A percentile compares a stretch with the other conserved stretches of the same genome.
These are phyloP conservation scores for Flaveria trinervia DNA, from an alignment of 129 eudicot genomes.

Conservation along the genomic window DNA sequence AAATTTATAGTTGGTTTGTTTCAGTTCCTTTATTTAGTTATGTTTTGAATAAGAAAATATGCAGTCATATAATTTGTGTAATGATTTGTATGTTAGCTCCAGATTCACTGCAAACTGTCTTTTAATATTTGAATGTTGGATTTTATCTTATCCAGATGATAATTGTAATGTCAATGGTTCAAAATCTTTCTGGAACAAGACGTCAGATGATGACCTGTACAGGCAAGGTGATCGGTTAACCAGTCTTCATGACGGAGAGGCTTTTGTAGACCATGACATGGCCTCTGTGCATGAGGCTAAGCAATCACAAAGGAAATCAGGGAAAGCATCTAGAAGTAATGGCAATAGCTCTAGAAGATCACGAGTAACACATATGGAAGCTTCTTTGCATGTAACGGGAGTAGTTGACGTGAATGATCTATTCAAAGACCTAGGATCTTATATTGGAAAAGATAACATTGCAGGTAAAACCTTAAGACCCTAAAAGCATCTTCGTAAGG, in stretches of 20 bases:
- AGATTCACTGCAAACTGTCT: slow-evolving; percentile 3
- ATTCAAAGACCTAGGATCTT: slow-evolving; percentile 44
- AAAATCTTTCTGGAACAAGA: slow-evolving; percentile 56
- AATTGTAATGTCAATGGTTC: slow-evolving; percentile 37
- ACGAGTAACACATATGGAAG: slow-evolving; percentile 54
- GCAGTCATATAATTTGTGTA: background rate
- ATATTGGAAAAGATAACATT: slow-evolving; percentile 44
- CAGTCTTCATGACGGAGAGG: slow-evolving; percentile 39
- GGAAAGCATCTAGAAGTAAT: slow-evolving; percentile 53
- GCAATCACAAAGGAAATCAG: slow-evolving; percentile 40
- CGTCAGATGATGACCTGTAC: slow-evolving; percentile 46
- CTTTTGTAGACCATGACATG: slow-evolving; percentile 35
- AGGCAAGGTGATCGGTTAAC: slow-evolving; percentile 36
- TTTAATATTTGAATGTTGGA: background rate
- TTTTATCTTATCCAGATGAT: slow-evolving; percentile 36
- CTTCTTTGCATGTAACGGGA: slow-evolving; percentile 44
- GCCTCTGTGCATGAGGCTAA: slow-evolving; percentile 30
- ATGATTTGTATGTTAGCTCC: slow-evolving; percentile 1
- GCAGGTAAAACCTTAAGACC: slow-evolving; percentile 43
- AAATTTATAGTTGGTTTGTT: background rate
- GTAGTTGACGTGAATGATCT: slow-evolving; percentile 43
- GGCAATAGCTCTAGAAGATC: slow-evolving; percentile 58
- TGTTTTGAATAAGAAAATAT: background rate
- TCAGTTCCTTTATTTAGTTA: background rate
- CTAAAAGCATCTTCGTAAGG: background rate